phyloP scores from a whole-genome alignment of 2,329 filamentous ascomycete genomes.

The Paecilomyces niveus region DNA sequence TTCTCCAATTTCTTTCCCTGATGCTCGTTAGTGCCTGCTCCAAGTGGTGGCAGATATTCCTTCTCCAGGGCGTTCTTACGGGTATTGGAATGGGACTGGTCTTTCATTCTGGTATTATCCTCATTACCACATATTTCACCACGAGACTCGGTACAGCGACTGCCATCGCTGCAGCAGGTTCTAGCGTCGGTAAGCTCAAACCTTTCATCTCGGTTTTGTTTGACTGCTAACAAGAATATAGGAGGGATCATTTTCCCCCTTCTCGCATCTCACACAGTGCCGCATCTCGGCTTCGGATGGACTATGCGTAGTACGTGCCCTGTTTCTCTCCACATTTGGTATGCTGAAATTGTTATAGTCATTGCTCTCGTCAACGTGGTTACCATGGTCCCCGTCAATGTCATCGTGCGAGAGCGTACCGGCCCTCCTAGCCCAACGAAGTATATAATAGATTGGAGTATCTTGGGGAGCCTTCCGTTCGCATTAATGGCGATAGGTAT shows the following conservation, averaged over 20 bases:
- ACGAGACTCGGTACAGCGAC: conserved; percentile 24
- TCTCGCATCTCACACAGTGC: not conserved
- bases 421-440: not conserved
- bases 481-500: conserved; percentile 9
- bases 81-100: conserved; percentile 26
- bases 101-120: conserved; percentile 21
- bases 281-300: not conserved
- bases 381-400: not conserved
- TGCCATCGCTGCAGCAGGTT: conserved; percentile 24
- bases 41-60: conserved; percentile 33
- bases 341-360: not conserved
- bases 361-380: not conserved
- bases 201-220: not conserved
- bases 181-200: conserved; percentile 17
- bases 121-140: conserved; percentile 29
- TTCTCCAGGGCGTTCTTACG: conserved; percentile 26
- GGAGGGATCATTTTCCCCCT: not conserved
- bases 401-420: not conserved
- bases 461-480: not conserved
- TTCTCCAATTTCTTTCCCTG: conserved; percentile 30
- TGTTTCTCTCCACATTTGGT: not conserved
- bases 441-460: not conserved
- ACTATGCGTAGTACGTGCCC: not conserved
- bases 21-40: conserved; percentile 34
- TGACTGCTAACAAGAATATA: not conserved